phyloP scores from a whole-genome alignment of 2,329 filamentous ascomycete genomes.

The Huntiella moniliformis region DNA sequence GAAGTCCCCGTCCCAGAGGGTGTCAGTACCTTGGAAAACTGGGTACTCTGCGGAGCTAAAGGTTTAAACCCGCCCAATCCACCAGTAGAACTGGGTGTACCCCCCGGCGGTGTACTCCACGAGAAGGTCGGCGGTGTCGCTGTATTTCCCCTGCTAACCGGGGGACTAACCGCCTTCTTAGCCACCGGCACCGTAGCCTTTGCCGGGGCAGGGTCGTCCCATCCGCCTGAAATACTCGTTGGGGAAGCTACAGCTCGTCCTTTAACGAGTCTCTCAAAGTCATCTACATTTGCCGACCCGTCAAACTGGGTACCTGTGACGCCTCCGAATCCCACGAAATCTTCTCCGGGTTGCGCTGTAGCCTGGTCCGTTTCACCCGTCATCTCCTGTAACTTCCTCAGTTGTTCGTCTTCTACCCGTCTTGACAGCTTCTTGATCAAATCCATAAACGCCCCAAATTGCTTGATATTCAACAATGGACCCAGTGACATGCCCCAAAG shows the following conservation, averaged over 20 bases:
- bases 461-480: conserved; percentile 67
- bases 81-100: conserved; percentile 16
- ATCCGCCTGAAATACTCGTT: conserved; percentile 24
- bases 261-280: conserved; percentile 81
- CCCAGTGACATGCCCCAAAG: conserved; percentile 86
- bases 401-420: conserved; percentile 76
- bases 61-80: conserved; percentile 36
- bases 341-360: conserved; percentile 34
- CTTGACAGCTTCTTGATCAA: conserved; percentile 65
- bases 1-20: background rate
- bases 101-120: conserved; percentile 41
- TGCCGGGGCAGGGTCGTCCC: conserved; percentile 25
- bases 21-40: conserved; percentile 39
- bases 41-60: conserved; percentile 39
- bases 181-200: conserved; percentile 14
- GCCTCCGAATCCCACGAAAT: conserved; percentile 53
- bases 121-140: conserved; percentile 31
- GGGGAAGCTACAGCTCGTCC: conserved; percentile 28
- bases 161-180: background rate
- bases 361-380: conserved; percentile 37
- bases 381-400: conserved; percentile 71
- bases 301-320: conserved; percentile 43
- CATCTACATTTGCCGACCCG: conserved; percentile 33
- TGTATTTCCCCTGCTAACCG: background rate
- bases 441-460: conserved; percentile 80